Evolutionary conservation across 2,329 filamentous ascomycete genomes (phyloP), one percentile per base, ranked within the genome.

Genomic region (Fusarium coffeatum): DNA sequence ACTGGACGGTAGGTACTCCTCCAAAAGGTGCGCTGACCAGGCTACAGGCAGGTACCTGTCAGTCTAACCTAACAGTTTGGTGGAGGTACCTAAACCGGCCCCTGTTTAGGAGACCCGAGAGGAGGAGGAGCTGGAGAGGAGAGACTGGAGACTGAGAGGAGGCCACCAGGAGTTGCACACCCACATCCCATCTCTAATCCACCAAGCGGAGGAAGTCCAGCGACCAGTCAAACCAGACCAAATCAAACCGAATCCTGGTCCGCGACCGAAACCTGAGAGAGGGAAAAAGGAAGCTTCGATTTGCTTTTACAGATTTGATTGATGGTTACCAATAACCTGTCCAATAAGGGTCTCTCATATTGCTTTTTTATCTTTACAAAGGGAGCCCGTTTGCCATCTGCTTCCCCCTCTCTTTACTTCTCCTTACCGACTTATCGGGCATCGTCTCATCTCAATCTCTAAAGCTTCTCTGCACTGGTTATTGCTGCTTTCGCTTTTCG

Each of bases 161-260:
- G 67, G 60, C 66, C 66, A 48, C 66, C 51, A 69, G 67, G 67
- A 71, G 67, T 68, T 49, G 53, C 58, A 66, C 67, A 68, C 62
- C 58, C 67, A 53, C 48, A 54, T 54, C 45, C 62, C 57, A 34
- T 37, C 18, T n/a, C 34, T 46, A 55, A 55, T 51, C 59, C 68
- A 68, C 68, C 50, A 62, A 53, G 34, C 25, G 57, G 43, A 40
- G 50, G 45, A 23, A 42, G 23, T 50, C 30, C 47, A 50, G 49
- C 34, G 34, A n/a, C 18, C 34, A 37, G 34, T 37, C 34, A 37
- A 37, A 37, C 34, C 34, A 37, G 34, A 12, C 34, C 34, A 37
- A 37, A 37, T 53, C 49, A 49, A 55, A 25, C 37, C 51, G 28
- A 59, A 66, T 60, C 64, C 64, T 51, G 54, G 60, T 63, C 42